These are phyloP conservation scores for Suhomyces choctaworum DNA, from an alignment of 1,139 yeast genomes.

Conservation along the genomic window DNA sequence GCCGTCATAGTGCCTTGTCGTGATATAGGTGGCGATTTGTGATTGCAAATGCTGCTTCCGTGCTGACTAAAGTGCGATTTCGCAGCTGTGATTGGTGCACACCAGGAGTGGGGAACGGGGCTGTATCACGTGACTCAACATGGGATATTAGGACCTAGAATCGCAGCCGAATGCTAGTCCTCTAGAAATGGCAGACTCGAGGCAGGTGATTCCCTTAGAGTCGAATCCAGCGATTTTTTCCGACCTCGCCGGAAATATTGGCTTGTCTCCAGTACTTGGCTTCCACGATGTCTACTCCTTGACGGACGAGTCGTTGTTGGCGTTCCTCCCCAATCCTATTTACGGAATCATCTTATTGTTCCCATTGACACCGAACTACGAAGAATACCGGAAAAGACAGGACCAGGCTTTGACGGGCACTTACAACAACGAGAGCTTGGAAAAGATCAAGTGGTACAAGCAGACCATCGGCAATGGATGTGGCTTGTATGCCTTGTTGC, in stretches of 20 bases:
- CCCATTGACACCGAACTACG: constrained; percentile 70
- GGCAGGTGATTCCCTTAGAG: constrained; percentile 76
- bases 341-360: constrained; percentile 74
- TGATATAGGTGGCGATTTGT: neutral
- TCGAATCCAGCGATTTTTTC: constrained; percentile 87
- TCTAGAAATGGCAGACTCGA: constrained; percentile 11
- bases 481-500: constrained; percentile 87
- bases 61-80: constrained; percentile 5
- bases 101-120: neutral
- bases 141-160: too few relatives aligned
- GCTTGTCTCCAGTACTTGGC: constrained; percentile 58
- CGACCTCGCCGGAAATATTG: constrained; percentile 65
- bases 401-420: constrained; percentile 28
- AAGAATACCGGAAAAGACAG: constrained; percentile 41
- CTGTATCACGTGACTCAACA: neutral
- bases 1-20: neutral
- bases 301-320: constrained; percentile 73
- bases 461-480: constrained; percentile 91
- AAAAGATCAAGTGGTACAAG: constrained; percentile 62
- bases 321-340: constrained; percentile 80
- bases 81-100: constrained; percentile 2
- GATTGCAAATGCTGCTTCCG: neutral
- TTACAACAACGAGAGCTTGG: constrained; percentile 17
- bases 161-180: too few relatives aligned
- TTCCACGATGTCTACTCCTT: constrained; percentile 85